Percentiles rank a stretch among this genome's conserved stretches.
phyloP scores from a whole-genome alignment of 1,284 basidiomycete genomes.

The Cryptococcus floricola region DNA sequence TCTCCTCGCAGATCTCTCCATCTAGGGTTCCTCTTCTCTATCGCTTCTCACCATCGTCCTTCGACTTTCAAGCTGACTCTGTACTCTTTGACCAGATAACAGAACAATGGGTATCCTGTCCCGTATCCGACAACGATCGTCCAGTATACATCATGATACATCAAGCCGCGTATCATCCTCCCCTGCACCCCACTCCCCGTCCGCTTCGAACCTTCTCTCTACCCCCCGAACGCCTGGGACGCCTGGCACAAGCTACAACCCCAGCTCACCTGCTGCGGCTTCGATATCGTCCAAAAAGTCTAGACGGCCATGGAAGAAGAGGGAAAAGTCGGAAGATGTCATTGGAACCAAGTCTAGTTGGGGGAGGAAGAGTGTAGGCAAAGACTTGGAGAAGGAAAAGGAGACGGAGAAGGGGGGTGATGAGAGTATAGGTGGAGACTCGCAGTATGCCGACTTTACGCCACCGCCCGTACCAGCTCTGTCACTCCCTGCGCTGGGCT shows the following conservation, averaged over 20 bases:
- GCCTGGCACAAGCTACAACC: not conserved
- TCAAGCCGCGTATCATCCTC: not conserved
- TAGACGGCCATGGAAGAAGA: conserved; percentile 10
- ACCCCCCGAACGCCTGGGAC: not conserved
- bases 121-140: conserved; percentile 4
- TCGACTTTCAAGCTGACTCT: not conserved
- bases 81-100: not conserved
- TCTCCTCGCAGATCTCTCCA: not conserved
- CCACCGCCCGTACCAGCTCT: not conserved
- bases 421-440: not conserved
- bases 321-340: not conserved
- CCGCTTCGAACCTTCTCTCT: not conserved
- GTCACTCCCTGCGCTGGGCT: no score
- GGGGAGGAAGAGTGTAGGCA: not conserved
- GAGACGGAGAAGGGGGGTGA: not conserved
- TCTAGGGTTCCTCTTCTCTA: no score
- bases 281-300: conserved; percentile 7
- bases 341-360: not conserved
- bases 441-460: conserved; percentile 5
- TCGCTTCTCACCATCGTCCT: not conserved
- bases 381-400: conserved; percentile 1
- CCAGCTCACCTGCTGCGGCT: conserved; percentile 3
- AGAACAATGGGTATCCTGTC: conserved; percentile 15
- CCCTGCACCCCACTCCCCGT: not conserved
- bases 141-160: not conserved